Evolutionary conservation across 305 asterid genomes (phyloP).

Genomic region (Solanum hybrid): DNA sequence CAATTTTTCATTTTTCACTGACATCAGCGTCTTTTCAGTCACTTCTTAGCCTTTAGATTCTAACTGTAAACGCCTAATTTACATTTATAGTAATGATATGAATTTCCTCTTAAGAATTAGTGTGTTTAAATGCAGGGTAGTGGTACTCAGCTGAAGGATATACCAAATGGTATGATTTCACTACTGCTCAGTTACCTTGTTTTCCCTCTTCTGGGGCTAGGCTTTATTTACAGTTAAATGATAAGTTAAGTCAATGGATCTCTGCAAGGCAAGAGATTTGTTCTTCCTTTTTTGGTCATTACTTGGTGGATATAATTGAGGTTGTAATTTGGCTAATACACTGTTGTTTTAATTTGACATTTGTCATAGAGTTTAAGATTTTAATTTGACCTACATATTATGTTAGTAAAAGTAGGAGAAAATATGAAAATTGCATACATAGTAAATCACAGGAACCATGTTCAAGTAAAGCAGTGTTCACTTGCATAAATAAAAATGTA

Average conservation of each 20-base stretch:
- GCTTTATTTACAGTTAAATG: not conserved
- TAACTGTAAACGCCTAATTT: not conserved
- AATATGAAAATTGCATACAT: not conserved
- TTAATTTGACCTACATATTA: not conserved
- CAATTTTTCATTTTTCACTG: not conserved
- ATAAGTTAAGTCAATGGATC: not conserved
- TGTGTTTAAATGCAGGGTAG: constrained; percentile 43
- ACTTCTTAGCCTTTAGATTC: not conserved
- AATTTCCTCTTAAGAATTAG: constrained; percentile 1
- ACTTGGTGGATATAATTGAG: not conserved
- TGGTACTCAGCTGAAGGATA: constrained; percentile 77
- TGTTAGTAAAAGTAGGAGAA: not conserved
- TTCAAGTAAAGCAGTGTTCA: not conserved
- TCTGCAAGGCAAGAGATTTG: not conserved
- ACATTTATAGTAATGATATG: constrained; percentile 4
- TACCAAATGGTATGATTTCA: constrained; percentile 73
- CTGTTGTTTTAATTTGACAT: not conserved
- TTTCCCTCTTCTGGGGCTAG: not conserved
- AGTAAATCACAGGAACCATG: not conserved
- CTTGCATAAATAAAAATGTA: not conserved
- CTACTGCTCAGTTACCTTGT: not conserved
- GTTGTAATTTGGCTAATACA: not conserved
- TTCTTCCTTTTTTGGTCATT: not conserved
- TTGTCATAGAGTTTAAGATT: not conserved
- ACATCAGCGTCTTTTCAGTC: not conserved